These are phyloP conservation scores for Albophoma yamanashiensis DNA, from an alignment of 2,329 filamentous ascomycete species.

Conservation along the genomic window DNA sequence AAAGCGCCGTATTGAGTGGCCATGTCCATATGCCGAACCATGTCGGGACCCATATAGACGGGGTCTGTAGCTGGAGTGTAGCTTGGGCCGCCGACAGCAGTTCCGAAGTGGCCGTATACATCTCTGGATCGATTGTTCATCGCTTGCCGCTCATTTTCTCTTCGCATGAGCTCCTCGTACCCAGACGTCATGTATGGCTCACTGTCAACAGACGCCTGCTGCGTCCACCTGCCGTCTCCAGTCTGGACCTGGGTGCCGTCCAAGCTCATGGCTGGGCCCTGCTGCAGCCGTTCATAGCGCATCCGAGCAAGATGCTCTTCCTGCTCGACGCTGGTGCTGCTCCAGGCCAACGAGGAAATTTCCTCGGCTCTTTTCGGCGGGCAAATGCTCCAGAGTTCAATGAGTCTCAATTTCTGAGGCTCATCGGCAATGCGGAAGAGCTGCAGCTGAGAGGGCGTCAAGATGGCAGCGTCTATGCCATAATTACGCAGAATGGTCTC, in stretches of 20 bases:
- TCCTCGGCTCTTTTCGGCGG: slow-evolving; percentile 51
- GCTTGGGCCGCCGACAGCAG: slow-evolving; percentile 21
- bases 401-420: slow-evolving; percentile 60
- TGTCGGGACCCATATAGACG: slow-evolving; percentile 46
- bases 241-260: slow-evolving; percentile 44
- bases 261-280: slow-evolving; percentile 36
- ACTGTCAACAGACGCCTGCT: slow-evolving; percentile 30
- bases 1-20: slow-evolving; percentile 58
- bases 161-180: slow-evolving; percentile 59
- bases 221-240: slow-evolving; percentile 41
- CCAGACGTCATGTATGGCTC: slow-evolving; percentile 82
- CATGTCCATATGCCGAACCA: slow-evolving; percentile 43
- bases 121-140: slow-evolving; percentile 25
- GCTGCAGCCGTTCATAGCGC: slow-evolving; percentile 43
- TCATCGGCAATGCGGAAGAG: slow-evolving; percentile 68
- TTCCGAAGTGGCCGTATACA: slow-evolving; percentile 33
- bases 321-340: slow-evolving; percentile 41
- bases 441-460: slow-evolving; percentile 65
- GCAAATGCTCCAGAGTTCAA: slow-evolving; percentile 79
- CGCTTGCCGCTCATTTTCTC: slow-evolving; percentile 44
- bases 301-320: slow-evolving; percentile 49
- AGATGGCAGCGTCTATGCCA: slow-evolving; percentile 56
- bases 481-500: slow-evolving; percentile 52
- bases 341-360: slow-evolving; percentile 42
- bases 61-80: slow-evolving; percentile 56